Base-by-base conservation (phyloP, 2,329 filamentous ascomycete species). In the Diplocarpon rosae region DNA sequence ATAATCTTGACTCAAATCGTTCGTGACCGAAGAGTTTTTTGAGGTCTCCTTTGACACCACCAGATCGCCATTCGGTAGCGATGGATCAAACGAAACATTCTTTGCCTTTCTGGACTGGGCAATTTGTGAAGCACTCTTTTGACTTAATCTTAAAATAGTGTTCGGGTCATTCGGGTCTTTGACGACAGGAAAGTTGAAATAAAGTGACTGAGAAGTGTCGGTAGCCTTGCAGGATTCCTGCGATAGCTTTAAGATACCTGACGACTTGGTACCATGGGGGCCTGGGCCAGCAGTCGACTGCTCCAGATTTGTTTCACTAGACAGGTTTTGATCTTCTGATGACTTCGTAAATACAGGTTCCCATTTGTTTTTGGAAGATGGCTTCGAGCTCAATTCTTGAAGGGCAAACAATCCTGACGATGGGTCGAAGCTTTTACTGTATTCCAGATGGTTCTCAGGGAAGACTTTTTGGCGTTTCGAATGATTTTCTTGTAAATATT, bases 101-200 rank as follows among this genome's bases (percentile, higher is more conserved):
- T 66, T 69, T 47, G 60, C 63, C 45, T 64, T 68, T 40, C 61
- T 62, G 8, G 44, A 38, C 1, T 57, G 20, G 24, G 67, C 71
- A 43, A 70, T 70, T 32, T 77, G 75, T 30, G 73, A 73, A 41
- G 62, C 65, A 43, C 71, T 76, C 37, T 71, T 69, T 60, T 90
- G 85, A 56, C 82, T 87, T 27, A 86, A 66, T 36, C 80, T 76
- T 37, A 78, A 54, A 24, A 71, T 67, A 0, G 81, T 84, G 47
- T 69, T 70, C 5, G 76, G 72, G 54, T 85, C 77, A 53, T 78
- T 72, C 1, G 80, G 74, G 53, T 90, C 78, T 63, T 94, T 93
- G 16, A 90, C 84, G 11, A 88, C 75, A 1, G 82, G 74, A 56
- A 87, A 93, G 24, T 71, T 72, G 20, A 87, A 66, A 16, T 68